These are phyloP conservation scores for Aquilaria sinensis DNA, from an alignment of 345 rosid genomes.

Conservation along the genomic window DNA sequence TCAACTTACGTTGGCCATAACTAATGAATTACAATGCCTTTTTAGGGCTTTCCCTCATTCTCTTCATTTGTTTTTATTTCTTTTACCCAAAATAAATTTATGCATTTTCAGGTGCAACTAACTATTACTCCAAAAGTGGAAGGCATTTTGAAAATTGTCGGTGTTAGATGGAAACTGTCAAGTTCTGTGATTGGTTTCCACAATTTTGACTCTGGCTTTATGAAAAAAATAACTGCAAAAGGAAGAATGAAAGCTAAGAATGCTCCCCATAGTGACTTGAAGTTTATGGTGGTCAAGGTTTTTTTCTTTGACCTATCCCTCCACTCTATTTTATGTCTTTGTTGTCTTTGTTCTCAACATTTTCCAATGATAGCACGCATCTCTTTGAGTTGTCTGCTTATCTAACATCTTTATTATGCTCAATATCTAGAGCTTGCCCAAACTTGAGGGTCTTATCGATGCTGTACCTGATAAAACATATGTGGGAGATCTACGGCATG, in stretches of 20 bases:
- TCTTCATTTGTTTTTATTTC: too few species aligned
- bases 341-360: not conserved
- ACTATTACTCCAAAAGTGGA: slow-evolving; percentile 76
- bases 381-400: not conserved
- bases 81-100: too few species aligned
- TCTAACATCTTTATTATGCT: not conserved
- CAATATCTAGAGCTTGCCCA: slow-evolving; percentile 61
- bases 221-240: slow-evolving; percentile 40
- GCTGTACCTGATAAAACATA: slow-evolving; percentile 59
- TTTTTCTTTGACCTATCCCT: slow-evolving; percentile 1
- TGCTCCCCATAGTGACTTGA: slow-evolving; percentile 46
- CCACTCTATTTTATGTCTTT: slow-evolving; percentile 1
- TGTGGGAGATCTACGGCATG: slow-evolving; percentile 68
- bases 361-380: not conserved
- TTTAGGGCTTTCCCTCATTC: too few species aligned
- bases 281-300: slow-evolving; percentile 85
- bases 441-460: slow-evolving; percentile 70
- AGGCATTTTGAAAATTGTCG: slow-evolving; percentile 81
- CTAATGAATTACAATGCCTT: too few species aligned
- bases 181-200: slow-evolving; percentile 70
- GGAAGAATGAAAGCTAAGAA: slow-evolving; percentile 48
- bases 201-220: slow-evolving; percentile 46
- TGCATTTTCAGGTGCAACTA: slow-evolving; percentile 61
- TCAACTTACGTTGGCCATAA: too few species aligned
- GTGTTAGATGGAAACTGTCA: slow-evolving; percentile 88